Base-by-base conservation (phyloP, 129 eudicot species). In the Chrysanthemum seticuspe region DNA sequence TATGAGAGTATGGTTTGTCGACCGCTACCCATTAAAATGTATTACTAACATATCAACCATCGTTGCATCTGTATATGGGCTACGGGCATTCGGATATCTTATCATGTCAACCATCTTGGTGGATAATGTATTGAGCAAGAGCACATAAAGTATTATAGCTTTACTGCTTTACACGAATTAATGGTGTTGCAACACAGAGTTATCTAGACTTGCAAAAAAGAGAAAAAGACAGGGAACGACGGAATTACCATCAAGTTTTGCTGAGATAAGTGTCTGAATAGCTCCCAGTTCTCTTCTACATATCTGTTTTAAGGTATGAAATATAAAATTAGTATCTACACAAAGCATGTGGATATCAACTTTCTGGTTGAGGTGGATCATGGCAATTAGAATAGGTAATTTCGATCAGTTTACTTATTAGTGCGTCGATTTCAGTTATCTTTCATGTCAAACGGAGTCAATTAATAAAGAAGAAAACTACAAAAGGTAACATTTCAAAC, bases 211-310 rank as follows among this genome's bases (percentile, higher is more conserved):
- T 36, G 7, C n/a, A 71, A 8, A 56, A 0, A 8, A 15, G 18
- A 40, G 14, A 34, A 11, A 23, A 48, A 13, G 47, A 50, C 15
- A 49, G 34, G 31, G 67, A 44, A 15, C 23, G 29, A 13, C 6
- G 51, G 34, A 65, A 13, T 80, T 83, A 89, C 96, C 92, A 65
- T 78, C 51, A 11, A 56, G 56, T 71, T 79, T 79, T 47, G 69
- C 49, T 69, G 86, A 58, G 57, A 55, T 67, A 52, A 75, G 71
- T 60, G 81, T 65, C 63, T 70, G 71, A 27, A 57, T 65, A 49
- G 67, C 68, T 71, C 64, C 13, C 60, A 67, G 6, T 70, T 77
- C 81, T 75, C 84, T 87, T 81, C 82, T 83, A 59, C 59, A 79
- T 31, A 77, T 75, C 96, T 89, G 84, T 70, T 29, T 69, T 47